Base-by-base conservation (phyloP, 495 filamentous ascomycete genomes). In the Hypoxylon intermedium region DNA sequence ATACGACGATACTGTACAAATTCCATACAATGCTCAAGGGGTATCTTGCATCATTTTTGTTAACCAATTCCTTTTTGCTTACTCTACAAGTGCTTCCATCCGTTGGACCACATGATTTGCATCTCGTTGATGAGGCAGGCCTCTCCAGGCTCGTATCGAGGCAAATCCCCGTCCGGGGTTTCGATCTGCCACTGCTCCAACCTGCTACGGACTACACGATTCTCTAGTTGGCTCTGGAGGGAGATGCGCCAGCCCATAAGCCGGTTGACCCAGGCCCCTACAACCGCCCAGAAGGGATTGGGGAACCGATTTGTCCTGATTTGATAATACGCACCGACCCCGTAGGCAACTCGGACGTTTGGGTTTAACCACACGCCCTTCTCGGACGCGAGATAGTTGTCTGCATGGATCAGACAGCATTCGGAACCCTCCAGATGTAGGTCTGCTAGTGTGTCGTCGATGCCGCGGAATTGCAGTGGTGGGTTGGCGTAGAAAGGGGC, bases 71-170 rank as follows among this genome's bases (percentile, higher is more conserved):
- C 11, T 48, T 65, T 66, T 48, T 66, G 28, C 3, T 66, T 58
- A 34, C 19, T 49, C 67, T 72, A 91, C 40, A 92, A 76, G 81
- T 93, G 90, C 48, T 79, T 81, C 90, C 89, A 94, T 13, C 90
- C 90, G 70, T 88, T 89, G 43, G 78, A 60, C 64, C 83, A 81
- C 57, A 93, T 74, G 31, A 94, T 82, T 70, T 94, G 90, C 90
- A 93, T 93, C 76, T 92, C 89, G 74, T 93, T 86, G 45, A 93
- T 83, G 50, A 92, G 74, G 68, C 90, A 94, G 43, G 82, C 80
- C 38, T 75, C 74, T n/a, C 83, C 87, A 0, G 70, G 77, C 58
- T 89, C 86, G 9, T 75, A 61, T 26, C 74, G 73, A 34, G 75
- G 65, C 47, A 60, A 50, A 16, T 67, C 59, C 3, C 65, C 68